phyloP scores from a whole-genome alignment of 768 basidiomycete genomes.

The Mycena pura region DNA sequence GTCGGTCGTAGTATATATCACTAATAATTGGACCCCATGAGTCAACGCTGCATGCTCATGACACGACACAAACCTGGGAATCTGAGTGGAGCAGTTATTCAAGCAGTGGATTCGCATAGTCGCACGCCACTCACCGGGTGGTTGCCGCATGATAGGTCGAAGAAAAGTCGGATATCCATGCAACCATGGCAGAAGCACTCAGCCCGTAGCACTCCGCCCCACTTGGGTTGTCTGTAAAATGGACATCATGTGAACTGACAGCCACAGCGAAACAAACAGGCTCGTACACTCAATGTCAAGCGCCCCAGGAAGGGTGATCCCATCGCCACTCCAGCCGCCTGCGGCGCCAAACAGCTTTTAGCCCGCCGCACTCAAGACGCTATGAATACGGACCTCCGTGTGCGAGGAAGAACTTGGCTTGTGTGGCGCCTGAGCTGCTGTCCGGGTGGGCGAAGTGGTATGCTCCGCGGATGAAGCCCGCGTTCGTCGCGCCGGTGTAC shows the following conservation, averaged over 20 bases:
- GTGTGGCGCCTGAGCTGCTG: conserved; percentile 57
- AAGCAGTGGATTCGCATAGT: not conserved
- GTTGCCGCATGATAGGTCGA: conserved; percentile 59
- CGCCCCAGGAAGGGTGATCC: conserved; percentile 67
- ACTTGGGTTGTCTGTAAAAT: conserved; percentile 53
- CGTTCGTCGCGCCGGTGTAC: conserved; percentile 62
- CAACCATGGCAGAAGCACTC: conserved; percentile 61
- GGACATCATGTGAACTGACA: not conserved
- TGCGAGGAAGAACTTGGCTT: conserved; percentile 64
- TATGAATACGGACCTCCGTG: conserved; percentile 54
- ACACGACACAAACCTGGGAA: conserved; percentile 43
- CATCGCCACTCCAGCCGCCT: conserved; percentile 63
- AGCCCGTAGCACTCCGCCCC: conserved; percentile 62
- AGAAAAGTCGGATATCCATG: conserved; percentile 69
- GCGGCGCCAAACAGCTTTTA: too few species aligned
- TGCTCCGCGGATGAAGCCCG: conserved; percentile 61
- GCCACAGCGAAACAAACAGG: not conserved
- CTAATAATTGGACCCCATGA: conserved; percentile 31
- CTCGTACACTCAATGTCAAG: conserved; percentile 69
- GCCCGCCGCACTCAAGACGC: too few species aligned
- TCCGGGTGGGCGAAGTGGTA: conserved; percentile 70
- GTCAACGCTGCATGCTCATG: not conserved
- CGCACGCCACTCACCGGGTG: conserved; percentile 37
- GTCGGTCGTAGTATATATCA: conserved; percentile 68
- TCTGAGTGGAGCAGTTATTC: conserved; percentile 29